Conservation (phyloP, 2,329 filamentous ascomycete genomes). For the Tolypocladium capitatum region DNA sequence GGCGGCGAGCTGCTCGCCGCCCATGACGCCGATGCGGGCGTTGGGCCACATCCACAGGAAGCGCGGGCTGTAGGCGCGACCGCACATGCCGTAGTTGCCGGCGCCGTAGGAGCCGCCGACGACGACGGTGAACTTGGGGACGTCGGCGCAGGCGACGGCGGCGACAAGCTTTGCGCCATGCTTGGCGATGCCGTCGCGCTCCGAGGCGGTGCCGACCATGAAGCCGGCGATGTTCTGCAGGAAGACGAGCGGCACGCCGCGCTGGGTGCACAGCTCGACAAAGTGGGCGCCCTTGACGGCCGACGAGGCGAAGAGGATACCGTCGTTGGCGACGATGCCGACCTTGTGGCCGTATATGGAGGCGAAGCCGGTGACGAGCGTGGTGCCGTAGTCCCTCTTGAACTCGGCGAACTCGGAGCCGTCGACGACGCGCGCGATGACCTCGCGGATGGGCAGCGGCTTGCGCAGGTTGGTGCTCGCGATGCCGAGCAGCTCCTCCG, state of each 20-base stretch:
- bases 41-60: conserved; percentile 98
- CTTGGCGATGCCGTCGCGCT: conserved; percentile 92
- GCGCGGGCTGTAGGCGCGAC: conserved; percentile 78
- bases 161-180: conserved; percentile 95
- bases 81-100: conserved; percentile 98
- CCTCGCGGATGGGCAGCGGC: conserved; percentile 73
- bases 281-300: conserved; percentile 94
- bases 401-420: conserved; percentile 86
- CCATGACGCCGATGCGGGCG: conserved; percentile 94
- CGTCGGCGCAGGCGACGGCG: conserved; percentile 83
- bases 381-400: conserved; percentile 81
- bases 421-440: conserved; percentile 88
- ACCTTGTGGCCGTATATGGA: conserved; percentile 81
- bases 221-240: conserved; percentile 95
- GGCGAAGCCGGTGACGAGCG: conserved; percentile 84
- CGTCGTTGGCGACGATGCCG: conserved; percentile 91
- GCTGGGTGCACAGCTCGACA: conserved; percentile 84
- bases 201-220: conserved; percentile 91
- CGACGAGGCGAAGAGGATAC: conserved; percentile 82
- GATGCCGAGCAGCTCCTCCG: conserved; percentile 73
- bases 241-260: conserved; percentile 81
- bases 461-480: conserved; percentile 81
- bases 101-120: conserved; percentile 88
- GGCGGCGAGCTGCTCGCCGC: conserved; percentile 74
- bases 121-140: conserved; percentile 94